Evolutionary conservation across 306 rosid genomes (phyloP).

Genomic region (Quercus bicolor): DNA sequence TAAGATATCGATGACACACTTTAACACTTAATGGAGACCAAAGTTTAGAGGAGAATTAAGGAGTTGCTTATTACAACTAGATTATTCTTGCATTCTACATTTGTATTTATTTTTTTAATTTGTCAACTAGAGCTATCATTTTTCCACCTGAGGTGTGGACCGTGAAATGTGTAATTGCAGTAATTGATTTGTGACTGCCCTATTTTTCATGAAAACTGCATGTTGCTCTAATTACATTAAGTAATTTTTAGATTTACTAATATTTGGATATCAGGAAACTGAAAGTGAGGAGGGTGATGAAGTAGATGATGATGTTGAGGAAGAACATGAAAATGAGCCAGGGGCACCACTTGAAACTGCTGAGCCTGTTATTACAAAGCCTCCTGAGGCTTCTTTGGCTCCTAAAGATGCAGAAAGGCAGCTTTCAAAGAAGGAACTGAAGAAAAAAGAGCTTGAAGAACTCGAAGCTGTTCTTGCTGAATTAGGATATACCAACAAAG

Average conservation of each 20-base stretch:
- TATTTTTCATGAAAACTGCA: background rate
- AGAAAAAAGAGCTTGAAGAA: constrained; percentile 78
- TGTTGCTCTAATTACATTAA: background rate
- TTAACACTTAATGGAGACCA: background rate
- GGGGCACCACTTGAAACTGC: constrained; percentile 39
- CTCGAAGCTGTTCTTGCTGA: constrained; percentile 84
- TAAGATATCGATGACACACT: background rate
- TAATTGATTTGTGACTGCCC: background rate
- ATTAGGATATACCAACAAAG: constrained; percentile 44
- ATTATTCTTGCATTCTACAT: background rate
- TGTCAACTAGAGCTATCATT: background rate
- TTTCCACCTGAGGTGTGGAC: background rate
- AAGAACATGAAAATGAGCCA: constrained; percentile 46
- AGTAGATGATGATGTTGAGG: constrained; percentile 53
- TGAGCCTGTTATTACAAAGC: constrained; percentile 33
- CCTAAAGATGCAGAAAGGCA: constrained; percentile 72
- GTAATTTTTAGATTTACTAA: constrained; percentile 9
- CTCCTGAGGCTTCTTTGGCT: constrained; percentile 34
- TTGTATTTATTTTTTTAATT: background rate
- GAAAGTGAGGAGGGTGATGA: constrained; percentile 69
- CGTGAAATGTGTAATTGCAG: background rate
- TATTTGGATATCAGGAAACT: constrained; percentile 43
- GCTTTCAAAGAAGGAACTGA: constrained; percentile 77
- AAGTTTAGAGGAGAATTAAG: background rate
- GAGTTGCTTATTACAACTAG: background rate